Base-by-base conservation (phyloP, 352 stramenopile genomes). In the Phytophthora uliginosa region DNA sequence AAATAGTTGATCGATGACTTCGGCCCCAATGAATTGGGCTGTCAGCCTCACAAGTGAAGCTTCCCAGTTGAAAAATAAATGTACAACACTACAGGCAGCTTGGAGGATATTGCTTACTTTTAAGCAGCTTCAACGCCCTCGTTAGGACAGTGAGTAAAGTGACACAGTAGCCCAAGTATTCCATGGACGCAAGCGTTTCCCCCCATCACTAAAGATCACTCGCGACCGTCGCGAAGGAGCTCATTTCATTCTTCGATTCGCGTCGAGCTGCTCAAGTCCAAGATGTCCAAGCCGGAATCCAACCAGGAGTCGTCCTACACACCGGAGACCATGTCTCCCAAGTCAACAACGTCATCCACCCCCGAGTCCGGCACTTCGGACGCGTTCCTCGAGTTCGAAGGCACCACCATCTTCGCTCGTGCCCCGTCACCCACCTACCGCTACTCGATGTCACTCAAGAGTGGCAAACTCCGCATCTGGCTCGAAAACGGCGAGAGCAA, bases 401-500 rank as follows among this genome's bases (percentile, higher is more conserved):
- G 38, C 38, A 45, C 38, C 13, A 45, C 38, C 13, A n/a, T 5
- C 5, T n/a, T 45, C 4, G n/a, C 56, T 10, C 36, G 8, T 8
- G 10, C 58, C 1, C 58, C 59, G 3, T 18, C 66, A 31, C 18
- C 17, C 13, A 48, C 7, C 17, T 63, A 64, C 20, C 42, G 52
- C 26, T 73, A 64, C 58, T 45, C n/a, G 6, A 34, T 63, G 20
- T 45, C 38, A 0, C 53, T 73, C 7, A 34, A 63, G 10, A 40
- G 26, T 3, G 59, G 54, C 17, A 63, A 73, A 34, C 47, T 73
- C 24, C 61, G 59, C 8, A 63, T 69, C 38, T 73, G 20, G 17
- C 47, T 73, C n/a, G 66, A 73, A 45, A 33, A 73, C 40, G 47
- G 52, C 15, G 47, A 31, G n/a, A 69, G 31, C 36, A 73, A 64